Evolutionary conservation across 2,329 filamentous ascomycete genomes (phyloP), one percentile per base, ranked within the genome.

Genomic region (Zymoseptoria passerinii): DNA sequence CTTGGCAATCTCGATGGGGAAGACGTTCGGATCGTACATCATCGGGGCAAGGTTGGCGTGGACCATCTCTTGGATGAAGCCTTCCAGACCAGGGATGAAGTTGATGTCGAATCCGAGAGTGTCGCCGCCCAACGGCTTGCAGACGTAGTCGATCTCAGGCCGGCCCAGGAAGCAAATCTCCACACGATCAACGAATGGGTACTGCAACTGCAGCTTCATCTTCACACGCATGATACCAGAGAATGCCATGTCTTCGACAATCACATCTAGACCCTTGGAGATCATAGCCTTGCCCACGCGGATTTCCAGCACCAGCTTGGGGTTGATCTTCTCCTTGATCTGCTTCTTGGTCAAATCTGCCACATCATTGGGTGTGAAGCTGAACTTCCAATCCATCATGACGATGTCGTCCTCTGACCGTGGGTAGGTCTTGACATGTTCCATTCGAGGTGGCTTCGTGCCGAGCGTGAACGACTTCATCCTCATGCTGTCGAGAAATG

Each of bases 341-440:
- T 99, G 94, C 61, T 88, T 85, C 1, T 87, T 80, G 1, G 94
- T 99, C 82, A 99, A 84, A 73, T 99, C 94, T 65, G 89, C 86
- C 2, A 84, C 89, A 73, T 99, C 95, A 66, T 94, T 97, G 35
- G 94, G 94, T 0, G 90, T 97, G 77, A 99, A 99, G 80, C 92
- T 97, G 75, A 99, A 99, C 70, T 95, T 96, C 94, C 94, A 99
- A 73, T 99, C 94, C 94, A 99, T 99, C 69, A 97, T 83, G 49
- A 99, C 90, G 59, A 92, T 86, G 70, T 99, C 94, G 63, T 96
- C 92, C 66, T 96, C 90, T 1, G 89, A 90, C 74, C 94, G 95
- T 58, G 92, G 92, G 68, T 99, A 96, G 0, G 94, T 96, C 80
- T 96, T 97, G 74, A 99, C 94, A 70, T 97, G 92, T 75, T 99